phyloP scores from a whole-genome alignment of 2,329 filamentous ascomycete species.

The Aspergillus sp. region DNA sequence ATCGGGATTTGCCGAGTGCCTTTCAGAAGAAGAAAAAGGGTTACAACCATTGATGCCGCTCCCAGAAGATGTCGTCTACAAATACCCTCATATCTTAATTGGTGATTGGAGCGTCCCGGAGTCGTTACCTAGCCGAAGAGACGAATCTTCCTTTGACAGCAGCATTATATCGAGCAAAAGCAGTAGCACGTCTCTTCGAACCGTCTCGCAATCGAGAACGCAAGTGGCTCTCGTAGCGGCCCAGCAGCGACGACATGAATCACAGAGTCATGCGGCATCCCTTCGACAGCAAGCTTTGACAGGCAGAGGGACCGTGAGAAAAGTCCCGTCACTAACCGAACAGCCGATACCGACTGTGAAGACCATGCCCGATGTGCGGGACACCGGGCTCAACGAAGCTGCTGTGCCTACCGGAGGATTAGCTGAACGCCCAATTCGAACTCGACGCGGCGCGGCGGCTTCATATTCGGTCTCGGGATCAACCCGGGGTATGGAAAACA shows the following conservation, averaged over 20 bases:
- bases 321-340: conserved; percentile 25
- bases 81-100: conserved; percentile 40
- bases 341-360: conserved; percentile 17
- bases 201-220: conserved; percentile 33
- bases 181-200: conserved; percentile 25
- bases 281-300: conserved; percentile 46
- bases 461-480: conserved; percentile 36
- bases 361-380: conserved; percentile 19
- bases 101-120: conserved; percentile 42
- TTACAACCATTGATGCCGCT: conserved; percentile 48
- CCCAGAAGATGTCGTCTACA: conserved; percentile 47
- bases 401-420: conserved; percentile 31
- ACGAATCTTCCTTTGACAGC: conserved; percentile 28
- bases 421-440: conserved; percentile 40
- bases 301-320: conserved; percentile 30
- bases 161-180: conserved; percentile 30
- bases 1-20: conserved; percentile 48
- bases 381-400: conserved; percentile 16
- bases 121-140: conserved; percentile 20
- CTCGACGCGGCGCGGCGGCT: conserved; percentile 34
- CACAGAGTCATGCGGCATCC: conserved; percentile 48
- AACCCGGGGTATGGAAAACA: conserved; percentile 30
- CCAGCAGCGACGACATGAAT: conserved; percentile 39
- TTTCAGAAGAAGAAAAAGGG: conserved; percentile 46
- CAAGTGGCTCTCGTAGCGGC: conserved; percentile 42